phyloP scores from a whole-genome alignment of 345 rosid species.

The Gynandropsis gynandra region DNA sequence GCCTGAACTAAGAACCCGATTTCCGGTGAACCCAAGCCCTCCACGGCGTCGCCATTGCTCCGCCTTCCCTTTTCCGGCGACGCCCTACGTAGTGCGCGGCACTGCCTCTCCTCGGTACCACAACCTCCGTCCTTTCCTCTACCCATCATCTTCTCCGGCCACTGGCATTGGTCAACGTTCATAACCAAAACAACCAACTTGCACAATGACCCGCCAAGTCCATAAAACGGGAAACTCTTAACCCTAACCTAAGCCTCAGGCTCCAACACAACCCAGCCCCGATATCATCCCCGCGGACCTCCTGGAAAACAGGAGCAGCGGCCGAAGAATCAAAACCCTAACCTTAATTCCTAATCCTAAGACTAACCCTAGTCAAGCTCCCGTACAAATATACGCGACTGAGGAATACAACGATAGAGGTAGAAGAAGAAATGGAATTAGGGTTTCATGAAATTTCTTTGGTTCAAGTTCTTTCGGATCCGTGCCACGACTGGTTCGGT shows the following conservation, averaged over 20 bases:
- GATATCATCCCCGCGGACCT: slow-evolving; percentile 16
- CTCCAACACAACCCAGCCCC: slow-evolving; percentile 14
- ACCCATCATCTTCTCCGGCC: slow-evolving; percentile 72
- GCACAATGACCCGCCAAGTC: slow-evolving; percentile 35
- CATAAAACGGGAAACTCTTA: slow-evolving; percentile 31
- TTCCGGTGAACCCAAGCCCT: slow-evolving; percentile 20
- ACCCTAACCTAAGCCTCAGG: slow-evolving; percentile 24
- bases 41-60: slow-evolving; percentile 13
- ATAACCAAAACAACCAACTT: slow-evolving; percentile 42
- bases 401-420: slow-evolving; percentile 11
- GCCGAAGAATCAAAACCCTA: slow-evolving; percentile 22
- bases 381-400: slow-evolving; percentile 24
- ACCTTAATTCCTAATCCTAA: slow-evolving; percentile 32
- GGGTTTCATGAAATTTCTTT: slow-evolving; percentile 56
- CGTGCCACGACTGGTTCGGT: slow-evolving; percentile 30
- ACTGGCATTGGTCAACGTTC: slow-evolving; percentile 71
- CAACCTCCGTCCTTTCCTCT: slow-evolving; percentile 84
- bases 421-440: slow-evolving; percentile 23
- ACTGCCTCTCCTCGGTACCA: slow-evolving; percentile 69
- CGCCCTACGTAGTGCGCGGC: slow-evolving; percentile 38
- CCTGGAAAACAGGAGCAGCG: slow-evolving; percentile 8
- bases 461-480: slow-evolving; percentile 44
- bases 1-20: slow-evolving; percentile 74
- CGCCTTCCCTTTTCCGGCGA: slow-evolving; percentile 19
- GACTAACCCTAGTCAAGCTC: slow-evolving; percentile 38